These are phyloP conservation scores for Trichosanthes truncata DNA, from an alignment of 306 rosid genomes.

Conservation along the genomic window DNA sequence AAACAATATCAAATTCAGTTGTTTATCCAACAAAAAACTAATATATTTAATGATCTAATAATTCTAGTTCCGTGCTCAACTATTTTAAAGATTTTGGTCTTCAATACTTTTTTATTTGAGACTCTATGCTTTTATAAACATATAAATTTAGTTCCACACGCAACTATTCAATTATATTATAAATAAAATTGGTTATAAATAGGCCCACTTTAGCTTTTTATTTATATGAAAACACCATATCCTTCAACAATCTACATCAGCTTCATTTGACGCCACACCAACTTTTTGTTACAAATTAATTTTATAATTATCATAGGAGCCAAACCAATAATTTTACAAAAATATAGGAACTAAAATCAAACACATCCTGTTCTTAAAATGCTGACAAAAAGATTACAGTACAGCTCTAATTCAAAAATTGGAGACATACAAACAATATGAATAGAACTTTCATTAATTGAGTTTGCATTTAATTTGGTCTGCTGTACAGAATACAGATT, in stretches of 20 bases:
- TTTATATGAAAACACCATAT: neutral
- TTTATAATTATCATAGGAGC: neutral
- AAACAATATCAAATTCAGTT: too few species aligned
- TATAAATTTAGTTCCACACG: neutral
- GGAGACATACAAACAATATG: neutral
- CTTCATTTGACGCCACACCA: neutral
- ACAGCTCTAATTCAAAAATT: neutral
- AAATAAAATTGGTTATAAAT: neutral
- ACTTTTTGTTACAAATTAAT: neutral
- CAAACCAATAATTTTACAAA: neutral
- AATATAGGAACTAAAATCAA: neutral
- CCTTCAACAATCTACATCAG: neutral
- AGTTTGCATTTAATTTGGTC: neutral
- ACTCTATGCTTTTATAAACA: neutral
- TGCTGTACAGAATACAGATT: neutral
- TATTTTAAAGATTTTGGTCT: neutral
- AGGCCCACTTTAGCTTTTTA: neutral
- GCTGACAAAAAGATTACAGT: neutral
- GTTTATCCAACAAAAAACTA: too few species aligned
- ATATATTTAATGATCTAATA: neutral
- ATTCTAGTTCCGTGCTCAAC: neutral
- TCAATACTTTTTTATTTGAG: neutral
- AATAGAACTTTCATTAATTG: neutral
- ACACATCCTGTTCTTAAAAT: neutral
- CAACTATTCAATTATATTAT: neutral